A percentile compares a stretch with the other conserved stretches of the same genome.
phyloP scores from a whole-genome alignment of 1,284 basidiomycete species.

The Cryptococcus neoformans region DNA sequence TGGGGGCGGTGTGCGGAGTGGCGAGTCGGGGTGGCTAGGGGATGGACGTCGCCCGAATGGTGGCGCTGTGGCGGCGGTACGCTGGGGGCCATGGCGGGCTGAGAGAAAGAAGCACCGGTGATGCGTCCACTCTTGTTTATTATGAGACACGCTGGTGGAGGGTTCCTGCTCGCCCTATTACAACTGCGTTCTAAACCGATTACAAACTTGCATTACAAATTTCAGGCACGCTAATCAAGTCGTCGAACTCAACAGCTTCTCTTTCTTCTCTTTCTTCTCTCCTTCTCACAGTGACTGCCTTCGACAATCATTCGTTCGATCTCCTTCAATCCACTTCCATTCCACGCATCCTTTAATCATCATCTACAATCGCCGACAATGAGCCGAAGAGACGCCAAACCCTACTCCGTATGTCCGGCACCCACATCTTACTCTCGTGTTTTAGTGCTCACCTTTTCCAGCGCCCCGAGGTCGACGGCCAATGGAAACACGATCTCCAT shows the following conservation, averaged over 20 bases:
- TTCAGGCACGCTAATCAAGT: too few species aligned
- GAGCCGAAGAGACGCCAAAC: slow-evolving; percentile 12
- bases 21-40: neutral
- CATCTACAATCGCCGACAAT: slow-evolving; percentile 24
- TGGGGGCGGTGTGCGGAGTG: slow-evolving; percentile 6
- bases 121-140: too few species aligned
- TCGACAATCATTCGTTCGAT: slow-evolving; percentile 18
- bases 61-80: neutral
- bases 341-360: slow-evolving; percentile 20
- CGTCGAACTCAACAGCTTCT: too few species aligned
- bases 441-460: neutral
- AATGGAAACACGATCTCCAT: slow-evolving; percentile 46
- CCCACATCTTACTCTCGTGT: neutral
- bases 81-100: neutral
- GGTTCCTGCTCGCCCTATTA: too few species aligned
- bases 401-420: slow-evolving; percentile 17
- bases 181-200: too few species aligned
- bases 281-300: slow-evolving; percentile 1
- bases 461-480: slow-evolving; percentile 26
- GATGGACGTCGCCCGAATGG: neutral
- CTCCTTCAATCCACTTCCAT: too few species aligned
- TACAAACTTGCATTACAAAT: too few species aligned
- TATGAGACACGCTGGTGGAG: too few species aligned
- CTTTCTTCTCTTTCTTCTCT: too few species aligned
- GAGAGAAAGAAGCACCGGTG: neutral